Base-by-base conservation (phyloP, 2,329 filamentous ascomycete genomes). In the Nigrospora osmanthi region DNA sequence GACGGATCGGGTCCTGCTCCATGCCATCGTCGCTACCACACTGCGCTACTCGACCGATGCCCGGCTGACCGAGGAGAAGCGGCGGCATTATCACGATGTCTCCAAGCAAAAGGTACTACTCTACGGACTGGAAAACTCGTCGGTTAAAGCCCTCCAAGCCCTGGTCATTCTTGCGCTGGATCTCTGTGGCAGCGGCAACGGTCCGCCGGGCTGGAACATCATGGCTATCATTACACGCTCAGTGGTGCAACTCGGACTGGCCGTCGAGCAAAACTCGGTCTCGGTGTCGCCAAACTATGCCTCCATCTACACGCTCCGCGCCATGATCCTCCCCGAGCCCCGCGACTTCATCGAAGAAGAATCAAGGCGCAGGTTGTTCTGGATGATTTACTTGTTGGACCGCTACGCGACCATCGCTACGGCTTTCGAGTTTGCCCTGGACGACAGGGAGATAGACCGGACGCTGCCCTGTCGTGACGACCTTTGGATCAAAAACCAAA, bases 341-440 rank as follows among this genome's bases (percentile, higher is more conserved):
- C 82, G 80, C 42, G 86, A 89, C 49, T 95, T 90, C 63, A 85
- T 95, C 45, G 89, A 95, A 59, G 90, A 95, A 49, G 90, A 96
- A 62, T 86, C 87, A 36, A 75, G 89, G 28, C 77, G 90, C 28
- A 75, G 90, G 23, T 70, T 95, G 1, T 95, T 96, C 63, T 96
- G 90, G 90, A 91, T 94, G 82, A 83, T 95, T 11, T 96, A 95
- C 58, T 68, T 95, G 12, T 73, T 96, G 6, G 90, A 96, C 60
- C 78, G 90, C 41, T 95, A 95, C 59, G 89, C 89, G 1, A 95
- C 89, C 1, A 83, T 95, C 45, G 85, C 89, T 1, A 95, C 90
- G 0, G 89, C 90, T 0, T 95, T 95, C 54, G 89, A 95, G 54
- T 95, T 95, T 60, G 87, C 88, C 1, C 68, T 96, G 15, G 84